phyloP scores from a whole-genome alignment of 2,329 filamentous ascomycete species.

The Hymenoscyphus occultus region DNA sequence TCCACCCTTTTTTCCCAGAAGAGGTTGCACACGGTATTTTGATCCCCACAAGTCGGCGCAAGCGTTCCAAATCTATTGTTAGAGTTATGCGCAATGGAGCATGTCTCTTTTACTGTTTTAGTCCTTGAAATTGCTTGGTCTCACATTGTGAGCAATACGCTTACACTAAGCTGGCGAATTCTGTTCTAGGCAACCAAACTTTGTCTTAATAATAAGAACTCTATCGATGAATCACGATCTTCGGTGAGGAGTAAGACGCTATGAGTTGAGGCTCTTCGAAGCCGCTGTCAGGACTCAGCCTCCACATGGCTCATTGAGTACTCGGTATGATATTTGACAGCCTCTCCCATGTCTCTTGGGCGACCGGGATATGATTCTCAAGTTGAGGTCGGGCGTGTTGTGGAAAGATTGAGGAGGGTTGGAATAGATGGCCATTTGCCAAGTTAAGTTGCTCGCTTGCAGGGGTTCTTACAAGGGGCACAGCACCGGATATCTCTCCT shows the following conservation, averaged over 20 bases:
- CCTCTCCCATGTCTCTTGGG: not conserved
- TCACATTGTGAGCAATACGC: slow-evolving; percentile 2
- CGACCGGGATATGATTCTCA: no score
- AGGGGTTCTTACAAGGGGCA: not conserved
- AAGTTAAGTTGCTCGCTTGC: not conserved
- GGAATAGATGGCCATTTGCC: not conserved
- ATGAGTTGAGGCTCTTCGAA: not conserved
- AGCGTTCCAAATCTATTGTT: not conserved
- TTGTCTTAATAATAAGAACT: not conserved
- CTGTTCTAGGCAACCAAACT: not conserved
- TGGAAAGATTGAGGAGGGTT: not conserved
- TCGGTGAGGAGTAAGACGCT: not conserved
- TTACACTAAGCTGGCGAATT: not conserved
- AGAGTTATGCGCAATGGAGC: not conserved
- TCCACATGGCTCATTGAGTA: not conserved
- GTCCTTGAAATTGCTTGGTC: not conserved
- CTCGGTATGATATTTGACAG: not conserved
- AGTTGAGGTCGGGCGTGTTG: not conserved
- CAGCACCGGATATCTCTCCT: no score
- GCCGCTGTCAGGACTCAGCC: not conserved
- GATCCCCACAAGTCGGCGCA: not conserved
- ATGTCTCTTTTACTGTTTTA: not conserved
- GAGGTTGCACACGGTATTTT: not conserved
- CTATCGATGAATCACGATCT: not conserved
- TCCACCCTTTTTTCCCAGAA: not conserved